Percentiles rank a stretch among this genome's conserved stretches.
Conservation (phyloP, 2,329 filamentous ascomycete genomes). For the Colletotrichum endophyticum region DNA sequence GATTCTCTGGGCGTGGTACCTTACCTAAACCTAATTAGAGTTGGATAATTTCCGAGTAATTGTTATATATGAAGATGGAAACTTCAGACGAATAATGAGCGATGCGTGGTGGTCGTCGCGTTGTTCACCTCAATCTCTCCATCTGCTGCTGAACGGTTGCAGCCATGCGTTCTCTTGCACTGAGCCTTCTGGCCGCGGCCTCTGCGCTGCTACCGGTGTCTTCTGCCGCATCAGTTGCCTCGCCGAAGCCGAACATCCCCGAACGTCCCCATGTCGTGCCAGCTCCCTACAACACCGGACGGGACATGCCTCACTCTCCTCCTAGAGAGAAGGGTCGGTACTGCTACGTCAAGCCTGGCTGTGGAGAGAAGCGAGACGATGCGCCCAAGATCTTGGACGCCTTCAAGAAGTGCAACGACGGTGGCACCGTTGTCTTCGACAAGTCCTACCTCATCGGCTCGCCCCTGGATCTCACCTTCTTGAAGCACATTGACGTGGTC, state of each 20-base stretch:
- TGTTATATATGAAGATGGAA: neutral
- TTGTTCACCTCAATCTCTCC: neutral
- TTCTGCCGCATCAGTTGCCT: neutral
- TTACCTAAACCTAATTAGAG: neutral
- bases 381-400: conserved; percentile 55
- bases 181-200: neutral
- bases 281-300: conserved; percentile 7
- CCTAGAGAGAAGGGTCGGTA: conserved; percentile 6
- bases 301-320: conserved; percentile 4
- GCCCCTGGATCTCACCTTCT: conserved; percentile 68
- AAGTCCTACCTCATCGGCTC: conserved; percentile 66
- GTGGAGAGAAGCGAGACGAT: conserved; percentile 26
- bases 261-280: conserved; percentile 4
- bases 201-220: neutral
- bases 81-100: neutral
- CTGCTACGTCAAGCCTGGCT: conserved; percentile 19
- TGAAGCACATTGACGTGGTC: conserved; percentile 67
- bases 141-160: neutral
- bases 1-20: neutral
- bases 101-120: neutral
- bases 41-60: neutral
- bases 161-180: neutral
- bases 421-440: conserved; percentile 66
- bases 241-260: neutral
- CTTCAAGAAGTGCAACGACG: conserved; percentile 64